These are phyloP conservation scores for Nicotiana obtusifolia DNA, from an alignment of 257 asterid genomes.

Conservation along the genomic window DNA sequence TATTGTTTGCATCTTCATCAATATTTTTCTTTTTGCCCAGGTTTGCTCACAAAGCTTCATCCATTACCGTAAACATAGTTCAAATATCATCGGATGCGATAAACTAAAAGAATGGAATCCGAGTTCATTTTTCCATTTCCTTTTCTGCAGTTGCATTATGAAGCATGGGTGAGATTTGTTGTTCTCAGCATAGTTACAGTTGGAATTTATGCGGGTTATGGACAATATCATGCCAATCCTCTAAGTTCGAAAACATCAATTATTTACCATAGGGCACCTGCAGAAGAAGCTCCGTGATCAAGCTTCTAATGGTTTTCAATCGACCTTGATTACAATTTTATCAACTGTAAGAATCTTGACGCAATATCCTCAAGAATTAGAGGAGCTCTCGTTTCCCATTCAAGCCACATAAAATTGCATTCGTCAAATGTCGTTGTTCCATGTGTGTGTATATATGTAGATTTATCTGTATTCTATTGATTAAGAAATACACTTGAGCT, in stretches of 20 bases:
- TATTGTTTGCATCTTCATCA: slow-evolving; percentile 65
- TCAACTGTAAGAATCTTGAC: slow-evolving; percentile 20
- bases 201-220: slow-evolving; percentile 69
- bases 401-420: background rate
- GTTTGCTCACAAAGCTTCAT: slow-evolving; percentile 30
- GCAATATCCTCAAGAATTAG: background rate
- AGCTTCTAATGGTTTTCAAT: slow-evolving; percentile 13
- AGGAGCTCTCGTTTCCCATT: background rate
- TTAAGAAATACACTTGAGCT: background rate
- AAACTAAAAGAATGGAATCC: background rate
- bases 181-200: slow-evolving; percentile 58
- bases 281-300: slow-evolving; percentile 37
- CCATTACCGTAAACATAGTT: background rate
- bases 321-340: slow-evolving; percentile 7
- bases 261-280: slow-evolving; percentile 55
- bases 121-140: background rate
- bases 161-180: slow-evolving; percentile 92
- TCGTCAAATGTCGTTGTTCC: background rate
- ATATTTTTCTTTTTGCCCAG: slow-evolving; percentile 91
- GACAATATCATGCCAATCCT: slow-evolving; percentile 83
- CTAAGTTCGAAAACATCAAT: slow-evolving; percentile 53
- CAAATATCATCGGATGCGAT: background rate
- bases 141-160: slow-evolving; percentile 73
- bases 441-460: background rate
- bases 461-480: background rate